Evolutionary conservation across 768 basidiomycete genomes (phyloP).

Genomic region (Boletus rubropictus): DNA sequence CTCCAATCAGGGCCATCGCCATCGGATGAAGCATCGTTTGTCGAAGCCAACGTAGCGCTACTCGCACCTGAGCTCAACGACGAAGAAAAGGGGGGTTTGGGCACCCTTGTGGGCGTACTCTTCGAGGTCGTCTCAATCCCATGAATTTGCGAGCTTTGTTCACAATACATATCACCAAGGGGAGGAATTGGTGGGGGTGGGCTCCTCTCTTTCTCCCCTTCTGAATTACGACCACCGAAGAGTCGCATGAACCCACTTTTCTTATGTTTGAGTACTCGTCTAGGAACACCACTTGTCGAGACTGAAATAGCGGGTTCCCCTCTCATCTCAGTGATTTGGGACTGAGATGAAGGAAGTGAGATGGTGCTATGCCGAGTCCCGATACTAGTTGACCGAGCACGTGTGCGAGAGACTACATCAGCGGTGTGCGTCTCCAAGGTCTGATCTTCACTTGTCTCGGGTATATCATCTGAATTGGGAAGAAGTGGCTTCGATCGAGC

Average conservation of each 20-base stretch:
- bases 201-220: constrained; percentile 32
- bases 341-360: constrained; percentile 33
- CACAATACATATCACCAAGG: constrained; percentile 35
- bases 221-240: constrained; percentile 47
- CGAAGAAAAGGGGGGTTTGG: constrained; percentile 39
- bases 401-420: constrained; percentile 27
- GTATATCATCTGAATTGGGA: constrained; percentile 30
- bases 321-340: constrained; percentile 38
- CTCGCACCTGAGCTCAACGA: constrained; percentile 23
- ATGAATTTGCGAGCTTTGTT: constrained; percentile 19
- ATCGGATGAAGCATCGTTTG: neutral
- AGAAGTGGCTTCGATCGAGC: constrained; percentile 27
- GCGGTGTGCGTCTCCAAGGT: constrained; percentile 24
- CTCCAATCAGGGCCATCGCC: constrained; percentile 19
- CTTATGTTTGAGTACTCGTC: constrained; percentile 61
- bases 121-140: constrained; percentile 27
- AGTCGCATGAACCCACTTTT: constrained; percentile 80
- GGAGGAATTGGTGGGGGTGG: constrained; percentile 56
- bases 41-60: constrained; percentile 15
- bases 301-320: constrained; percentile 33
- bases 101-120: constrained; percentile 31
- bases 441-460: constrained; percentile 12
- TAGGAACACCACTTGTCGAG: constrained; percentile 19
- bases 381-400: constrained; percentile 59
- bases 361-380: constrained; percentile 44